These are phyloP conservation scores for Epichloe sibirici DNA, from an alignment of 2,329 filamentous ascomycete species.

Conservation along the genomic window DNA sequence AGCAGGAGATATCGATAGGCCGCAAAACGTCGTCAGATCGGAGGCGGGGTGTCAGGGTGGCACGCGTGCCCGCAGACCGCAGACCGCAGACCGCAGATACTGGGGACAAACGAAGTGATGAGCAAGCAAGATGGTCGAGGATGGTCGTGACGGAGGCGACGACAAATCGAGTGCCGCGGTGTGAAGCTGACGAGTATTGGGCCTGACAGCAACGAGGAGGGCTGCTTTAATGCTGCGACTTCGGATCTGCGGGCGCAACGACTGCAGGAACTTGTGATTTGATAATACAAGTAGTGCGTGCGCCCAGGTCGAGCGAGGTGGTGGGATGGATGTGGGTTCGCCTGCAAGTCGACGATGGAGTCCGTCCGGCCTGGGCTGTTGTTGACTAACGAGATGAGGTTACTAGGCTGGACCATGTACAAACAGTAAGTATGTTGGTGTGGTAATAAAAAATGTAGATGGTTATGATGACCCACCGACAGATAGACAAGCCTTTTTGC, in stretches of 20 bases:
- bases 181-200: not conserved
- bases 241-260: not conserved
- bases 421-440: too few relatives aligned
- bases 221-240: not conserved
- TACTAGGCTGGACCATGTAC: too few relatives aligned
- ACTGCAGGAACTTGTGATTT: not conserved
- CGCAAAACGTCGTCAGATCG: conserved; percentile 1
- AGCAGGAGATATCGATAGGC: conserved; percentile 1
- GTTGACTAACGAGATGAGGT: too few relatives aligned
- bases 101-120: not conserved
- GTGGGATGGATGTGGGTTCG: conserved; percentile 1
- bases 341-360: not conserved
- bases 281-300: not conserved
- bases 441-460: too few relatives aligned
- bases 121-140: not conserved
- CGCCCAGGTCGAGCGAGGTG: not conserved
- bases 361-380: not conserved
- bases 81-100: not conserved
- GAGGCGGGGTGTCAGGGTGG: conserved; percentile 1
- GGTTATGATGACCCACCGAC: too few relatives aligned
- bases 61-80: conserved; percentile 1
- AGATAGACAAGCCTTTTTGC: too few relatives aligned
- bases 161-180: not conserved
- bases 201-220: not conserved
- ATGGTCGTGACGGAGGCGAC: not conserved